Evolutionary conservation across 345 rosid genomes (phyloP), one percentile per base, ranked within the genome.

Genomic region (Lenwebbia sp.): DNA sequence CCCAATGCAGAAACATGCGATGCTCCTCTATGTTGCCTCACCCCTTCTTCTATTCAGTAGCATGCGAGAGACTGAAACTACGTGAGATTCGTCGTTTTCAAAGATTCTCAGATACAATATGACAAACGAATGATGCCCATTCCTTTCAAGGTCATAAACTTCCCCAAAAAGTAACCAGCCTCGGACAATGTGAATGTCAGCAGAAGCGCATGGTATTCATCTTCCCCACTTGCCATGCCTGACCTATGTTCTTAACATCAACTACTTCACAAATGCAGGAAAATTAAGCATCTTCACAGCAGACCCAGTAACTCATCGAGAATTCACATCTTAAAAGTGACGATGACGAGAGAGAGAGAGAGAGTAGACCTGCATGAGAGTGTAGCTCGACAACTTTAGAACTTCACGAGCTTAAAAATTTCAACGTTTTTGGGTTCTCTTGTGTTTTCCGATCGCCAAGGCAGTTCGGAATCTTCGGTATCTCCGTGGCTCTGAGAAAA

Each of bases 1-100:
- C 91, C 88, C 37, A 98, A 93, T 53, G 99, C 96, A 86, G 93
- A 87, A 52, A 93, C 93, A 86, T 92, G 89, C 14, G 94, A 84
- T 54, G 92, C 90, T 86, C 95, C 96, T 86, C 91, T 95, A 87
- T 94, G 92, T 91, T 88, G 95, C 86, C 89, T 85, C 52, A 76
- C 40, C 87, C 91, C 90, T 94, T 85, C 96, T 95, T 84, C 93
- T 95, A 89, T 89, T 94, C 99, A 0, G 40, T 6, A 30, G 75
- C 0, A 14, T 30, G 40, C 75, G 22, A 62, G 75, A 30, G 30
- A n/a, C 75, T 17, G 41, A 28, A 62, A 7, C 41, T 28, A 1
- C 94, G 96, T 82, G 89, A 60, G 76, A 65, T 65, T 65, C 74
- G 44, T 30, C 76, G 7, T 15, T 1, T 65, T 17, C 23, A 21